phyloP scores from a whole-genome alignment of 1,284 basidiomycete genomes.

The Tylopilus orsonianus region DNA sequence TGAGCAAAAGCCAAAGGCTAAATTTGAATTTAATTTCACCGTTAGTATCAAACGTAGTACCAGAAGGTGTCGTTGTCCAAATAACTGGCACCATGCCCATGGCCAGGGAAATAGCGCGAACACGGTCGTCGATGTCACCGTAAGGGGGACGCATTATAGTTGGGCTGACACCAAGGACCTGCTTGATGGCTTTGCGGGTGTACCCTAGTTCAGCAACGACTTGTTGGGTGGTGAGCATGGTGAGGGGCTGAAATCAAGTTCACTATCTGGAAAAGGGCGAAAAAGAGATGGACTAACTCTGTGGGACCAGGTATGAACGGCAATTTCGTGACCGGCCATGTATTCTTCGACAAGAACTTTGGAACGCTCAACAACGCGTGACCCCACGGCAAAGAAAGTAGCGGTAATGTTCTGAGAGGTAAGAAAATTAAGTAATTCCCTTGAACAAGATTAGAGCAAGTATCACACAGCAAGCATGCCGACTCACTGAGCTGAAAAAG shows the following conservation, averaged over 20 bases:
- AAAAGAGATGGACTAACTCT: conserved; percentile 38
- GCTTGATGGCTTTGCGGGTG: conserved; percentile 83
- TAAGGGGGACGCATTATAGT: conserved; percentile 65
- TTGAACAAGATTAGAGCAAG: conserved; percentile 28
- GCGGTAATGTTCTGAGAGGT: conserved; percentile 64
- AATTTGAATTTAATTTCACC: conserved; percentile 40
- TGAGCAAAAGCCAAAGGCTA: background rate
- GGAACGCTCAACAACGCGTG: conserved; percentile 82
- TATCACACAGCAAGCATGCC: conserved; percentile 22
- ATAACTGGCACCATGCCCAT: conserved; percentile 83
- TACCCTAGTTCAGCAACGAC: conserved; percentile 94
- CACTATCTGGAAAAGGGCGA: background rate
- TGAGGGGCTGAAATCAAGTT: conserved; percentile 55
- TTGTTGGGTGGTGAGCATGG: conserved; percentile 81
- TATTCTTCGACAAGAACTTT: conserved; percentile 80
- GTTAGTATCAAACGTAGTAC: conserved; percentile 78
- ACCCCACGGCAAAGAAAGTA: conserved; percentile 94
- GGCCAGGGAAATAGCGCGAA: conserved; percentile 78
- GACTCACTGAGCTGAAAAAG: conserved; percentile 44
- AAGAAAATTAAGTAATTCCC: conserved; percentile 70
- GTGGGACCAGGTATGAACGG: conserved; percentile 80
- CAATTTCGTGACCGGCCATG: conserved; percentile 81
- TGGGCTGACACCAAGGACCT: conserved; percentile 77
- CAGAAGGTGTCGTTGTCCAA: conserved; percentile 66
- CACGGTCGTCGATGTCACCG: conserved; percentile 80